These are phyloP conservation scores for Fusarium albidum DNA, from an alignment of 2,329 filamentous ascomycete genomes.

Conservation along the genomic window DNA sequence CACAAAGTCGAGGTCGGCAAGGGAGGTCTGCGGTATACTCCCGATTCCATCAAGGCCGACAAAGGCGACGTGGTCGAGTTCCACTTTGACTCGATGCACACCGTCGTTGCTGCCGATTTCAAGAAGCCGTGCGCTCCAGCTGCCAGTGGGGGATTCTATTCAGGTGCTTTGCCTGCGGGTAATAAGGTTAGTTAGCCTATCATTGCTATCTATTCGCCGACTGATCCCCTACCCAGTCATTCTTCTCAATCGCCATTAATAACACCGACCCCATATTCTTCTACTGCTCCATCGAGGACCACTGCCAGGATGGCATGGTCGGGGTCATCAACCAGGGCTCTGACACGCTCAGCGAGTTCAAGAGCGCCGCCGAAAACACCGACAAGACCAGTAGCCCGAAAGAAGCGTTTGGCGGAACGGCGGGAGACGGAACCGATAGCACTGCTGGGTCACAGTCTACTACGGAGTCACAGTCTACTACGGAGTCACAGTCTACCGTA, in stretches of 20 bases:
- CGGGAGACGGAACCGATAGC: neutral
- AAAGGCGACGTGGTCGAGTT: constrained; percentile 61
- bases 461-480: too few relatives aligned
- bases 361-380: constrained; percentile 12
- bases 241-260: constrained; percentile 41
- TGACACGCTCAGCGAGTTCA: constrained; percentile 31
- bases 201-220: too few relatives aligned
- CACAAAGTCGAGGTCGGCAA: too few relatives aligned
- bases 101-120: constrained; percentile 58
- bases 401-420: constrained; percentile 20
- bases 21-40: too few relatives aligned
- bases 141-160: constrained; percentile 28
- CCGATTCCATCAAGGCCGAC: constrained; percentile 46
- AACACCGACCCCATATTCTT: constrained; percentile 42
- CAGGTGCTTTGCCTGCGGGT: constrained; percentile 13
- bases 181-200: constrained; percentile 7
- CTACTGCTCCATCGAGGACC: constrained; percentile 40
- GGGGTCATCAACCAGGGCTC: constrained; percentile 41
- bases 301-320: constrained; percentile 45
- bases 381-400: constrained; percentile 17
- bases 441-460: neutral
- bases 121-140: constrained; percentile 56
- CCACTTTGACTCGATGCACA: constrained; percentile 61
- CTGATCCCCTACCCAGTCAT: neutral
- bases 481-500: too few relatives aligned